Evolutionary conservation across 805 yeast species (phyloP).

Genomic region (Candida lessepsii): DNA sequence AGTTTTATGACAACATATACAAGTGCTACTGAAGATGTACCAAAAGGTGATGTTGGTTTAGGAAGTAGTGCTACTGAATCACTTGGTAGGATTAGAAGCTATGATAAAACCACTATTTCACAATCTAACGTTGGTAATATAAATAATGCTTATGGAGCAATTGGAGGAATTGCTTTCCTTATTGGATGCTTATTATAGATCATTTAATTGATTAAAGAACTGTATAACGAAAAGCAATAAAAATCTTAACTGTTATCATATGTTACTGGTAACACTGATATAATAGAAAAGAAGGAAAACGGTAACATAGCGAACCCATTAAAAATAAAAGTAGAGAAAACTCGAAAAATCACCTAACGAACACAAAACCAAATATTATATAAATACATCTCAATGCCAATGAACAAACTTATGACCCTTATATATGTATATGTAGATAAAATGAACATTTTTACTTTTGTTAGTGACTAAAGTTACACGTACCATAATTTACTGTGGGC

Average conservation of each 20-base stretch:
- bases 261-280: no score
- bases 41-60: slow-evolving; percentile 31
- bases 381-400: neutral
- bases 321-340: no score
- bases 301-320: no score
- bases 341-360: neutral
- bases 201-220: neutral
- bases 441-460: neutral
- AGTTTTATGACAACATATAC: slow-evolving; percentile 24
- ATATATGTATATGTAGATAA: slow-evolving; percentile 4
- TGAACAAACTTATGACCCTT: neutral
- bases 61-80: slow-evolving; percentile 24
- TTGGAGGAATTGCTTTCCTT: slow-evolving; percentile 9
- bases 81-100: slow-evolving; percentile 32
- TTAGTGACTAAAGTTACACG: slow-evolving; percentile 2
- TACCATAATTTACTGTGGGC: slow-evolving; percentile 5
- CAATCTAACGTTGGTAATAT: slow-evolving; percentile 10
- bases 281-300: no score
- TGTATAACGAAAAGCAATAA: neutral
- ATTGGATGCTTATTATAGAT: slow-evolving; percentile 5
- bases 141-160: slow-evolving; percentile 1
- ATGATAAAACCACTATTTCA: slow-evolving; percentile 26
- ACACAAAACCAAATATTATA: neutral
- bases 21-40: slow-evolving; percentile 18
- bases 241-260: no score